These are phyloP conservation scores for Cystobasidiaceae sp. DNA, from an alignment of 1,284 basidiomycete genomes.

Conservation along the genomic window DNA sequence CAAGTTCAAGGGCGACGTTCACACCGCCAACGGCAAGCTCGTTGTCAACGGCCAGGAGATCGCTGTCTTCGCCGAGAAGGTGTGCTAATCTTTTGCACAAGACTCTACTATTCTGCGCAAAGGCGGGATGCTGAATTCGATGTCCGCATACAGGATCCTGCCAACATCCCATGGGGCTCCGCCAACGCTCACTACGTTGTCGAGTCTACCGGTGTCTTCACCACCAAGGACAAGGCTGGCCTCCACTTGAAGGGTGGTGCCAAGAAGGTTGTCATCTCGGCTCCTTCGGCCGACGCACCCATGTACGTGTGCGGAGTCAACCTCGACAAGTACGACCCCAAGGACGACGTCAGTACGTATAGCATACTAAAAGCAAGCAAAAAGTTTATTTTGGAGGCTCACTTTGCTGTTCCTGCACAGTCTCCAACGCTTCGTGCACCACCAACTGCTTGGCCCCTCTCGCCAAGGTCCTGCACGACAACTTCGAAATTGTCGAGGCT, in stretches of 20 bases:
- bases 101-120: background rate
- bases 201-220: conserved; percentile 99
- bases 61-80: conserved; percentile 76
- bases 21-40: conserved; percentile 79
- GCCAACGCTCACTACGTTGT: conserved; percentile 88
- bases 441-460: conserved; percentile 99
- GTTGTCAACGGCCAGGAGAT: conserved; percentile 76
- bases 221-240: conserved; percentile 78
- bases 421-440: conserved; percentile 99
- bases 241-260: conserved; percentile 98
- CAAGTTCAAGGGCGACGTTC: conserved; percentile 81
- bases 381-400: conserved; percentile 41
- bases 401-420: conserved; percentile 49
- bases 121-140: background rate
- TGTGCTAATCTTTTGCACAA: conserved; percentile 19
- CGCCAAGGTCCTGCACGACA: conserved; percentile 97
- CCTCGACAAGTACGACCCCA: conserved; percentile 86
- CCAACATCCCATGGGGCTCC: conserved; percentile 75
- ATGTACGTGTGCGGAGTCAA: conserved; percentile 78
- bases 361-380: background rate
- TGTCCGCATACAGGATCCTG: conserved; percentile 58
- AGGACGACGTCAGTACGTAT: conserved; percentile 63
- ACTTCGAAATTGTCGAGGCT: conserved; percentile 88
- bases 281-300: conserved; percentile 95
- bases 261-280: conserved; percentile 99